Evolutionary conservation across 768 basidiomycete species (phyloP).

Genomic region (Suillus cothurnatus): DNA sequence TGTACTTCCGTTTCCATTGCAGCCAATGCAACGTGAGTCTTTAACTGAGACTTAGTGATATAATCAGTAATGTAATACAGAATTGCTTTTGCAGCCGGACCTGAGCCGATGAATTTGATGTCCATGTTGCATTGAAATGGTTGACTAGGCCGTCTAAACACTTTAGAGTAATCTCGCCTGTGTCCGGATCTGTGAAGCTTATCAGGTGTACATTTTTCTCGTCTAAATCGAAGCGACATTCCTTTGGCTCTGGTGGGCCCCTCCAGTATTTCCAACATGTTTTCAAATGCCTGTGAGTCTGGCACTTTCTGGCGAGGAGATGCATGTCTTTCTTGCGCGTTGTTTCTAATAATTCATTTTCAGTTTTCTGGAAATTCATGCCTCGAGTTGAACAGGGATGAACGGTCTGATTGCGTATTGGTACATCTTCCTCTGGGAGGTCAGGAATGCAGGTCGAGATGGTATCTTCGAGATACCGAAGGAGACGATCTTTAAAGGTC

Average conservation of each 20-base stretch:
- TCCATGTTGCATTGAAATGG: slow-evolving; percentile 54
- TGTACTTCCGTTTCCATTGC: slow-evolving; percentile 37
- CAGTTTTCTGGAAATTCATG: not conserved
- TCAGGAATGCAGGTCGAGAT: slow-evolving; percentile 14
- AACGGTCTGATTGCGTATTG: no score
- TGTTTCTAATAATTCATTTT: not conserved
- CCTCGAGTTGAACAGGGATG: slow-evolving; percentile 25
- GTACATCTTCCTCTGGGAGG: no score
- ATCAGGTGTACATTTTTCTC: slow-evolving; percentile 13
- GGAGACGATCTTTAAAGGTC: slow-evolving; percentile 20
- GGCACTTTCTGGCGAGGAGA: slow-evolving; percentile 28
- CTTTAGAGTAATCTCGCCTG: slow-evolving; percentile 27
- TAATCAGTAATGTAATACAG: slow-evolving; percentile 52
- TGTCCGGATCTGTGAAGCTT: slow-evolving; percentile 19
- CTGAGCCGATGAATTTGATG: slow-evolving; percentile 47
- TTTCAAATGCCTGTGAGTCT: slow-evolving; percentile 34
- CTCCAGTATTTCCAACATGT: slow-evolving; percentile 44
- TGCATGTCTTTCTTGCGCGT: slow-evolving; percentile 23
- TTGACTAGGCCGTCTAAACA: slow-evolving; percentile 44
- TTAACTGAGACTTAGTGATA: slow-evolving; percentile 46
- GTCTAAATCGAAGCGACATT: slow-evolving; percentile 36
- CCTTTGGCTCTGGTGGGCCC: slow-evolving; percentile 17
- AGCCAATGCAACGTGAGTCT: slow-evolving; percentile 42
- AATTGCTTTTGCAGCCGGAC: slow-evolving; percentile 42
- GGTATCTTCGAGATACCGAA: slow-evolving; percentile 28